phyloP scores from a whole-genome alignment of 2,329 filamentous ascomycete species.

The Ophiostoma triangulosporum region DNA sequence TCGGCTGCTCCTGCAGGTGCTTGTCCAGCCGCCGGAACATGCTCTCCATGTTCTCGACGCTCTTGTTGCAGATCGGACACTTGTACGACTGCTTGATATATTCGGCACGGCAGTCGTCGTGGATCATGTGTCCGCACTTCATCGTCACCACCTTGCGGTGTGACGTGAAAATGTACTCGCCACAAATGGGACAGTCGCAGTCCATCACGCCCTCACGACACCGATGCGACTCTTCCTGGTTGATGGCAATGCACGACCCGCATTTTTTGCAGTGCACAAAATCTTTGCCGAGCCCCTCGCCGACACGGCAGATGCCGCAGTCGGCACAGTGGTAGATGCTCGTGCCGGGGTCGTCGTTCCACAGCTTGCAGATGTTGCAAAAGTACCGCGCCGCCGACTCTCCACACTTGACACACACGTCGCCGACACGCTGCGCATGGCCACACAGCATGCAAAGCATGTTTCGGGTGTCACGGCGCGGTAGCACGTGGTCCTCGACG shows the following conservation, averaged over 20 bases:
- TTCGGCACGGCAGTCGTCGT: conserved; percentile 75
- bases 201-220: conserved; percentile 92
- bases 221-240: conserved; percentile 70
- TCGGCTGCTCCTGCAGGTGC: conserved; percentile 77
- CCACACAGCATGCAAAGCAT: conserved; percentile 97
- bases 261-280: conserved; percentile 98
- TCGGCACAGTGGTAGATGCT: conserved; percentile 93
- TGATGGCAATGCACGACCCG: conserved; percentile 85
- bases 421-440: conserved; percentile 67
- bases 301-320: conserved; percentile 88
- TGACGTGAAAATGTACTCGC: conserved; percentile 92
- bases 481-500: conserved; percentile 62
- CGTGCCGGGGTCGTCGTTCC: conserved; percentile 86
- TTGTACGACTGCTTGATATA: conserved; percentile 87
- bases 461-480: conserved; percentile 73
- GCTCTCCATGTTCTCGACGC: conserved; percentile 92
- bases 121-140: conserved; percentile 91
- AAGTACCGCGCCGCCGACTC: conserved; percentile 77
- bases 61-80: conserved; percentile 93
- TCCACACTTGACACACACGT: conserved; percentile 65
- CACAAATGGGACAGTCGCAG: conserved; percentile 92
- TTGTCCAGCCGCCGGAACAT: conserved; percentile 86
- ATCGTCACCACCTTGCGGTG: conserved; percentile 82
- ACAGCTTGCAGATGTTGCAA: conserved; percentile 87
- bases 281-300: conserved; percentile 84